These are phyloP conservation scores for Aeminium ludgeri DNA, from an alignment of 495 filamentous ascomycete genomes.

Conservation along the genomic window DNA sequence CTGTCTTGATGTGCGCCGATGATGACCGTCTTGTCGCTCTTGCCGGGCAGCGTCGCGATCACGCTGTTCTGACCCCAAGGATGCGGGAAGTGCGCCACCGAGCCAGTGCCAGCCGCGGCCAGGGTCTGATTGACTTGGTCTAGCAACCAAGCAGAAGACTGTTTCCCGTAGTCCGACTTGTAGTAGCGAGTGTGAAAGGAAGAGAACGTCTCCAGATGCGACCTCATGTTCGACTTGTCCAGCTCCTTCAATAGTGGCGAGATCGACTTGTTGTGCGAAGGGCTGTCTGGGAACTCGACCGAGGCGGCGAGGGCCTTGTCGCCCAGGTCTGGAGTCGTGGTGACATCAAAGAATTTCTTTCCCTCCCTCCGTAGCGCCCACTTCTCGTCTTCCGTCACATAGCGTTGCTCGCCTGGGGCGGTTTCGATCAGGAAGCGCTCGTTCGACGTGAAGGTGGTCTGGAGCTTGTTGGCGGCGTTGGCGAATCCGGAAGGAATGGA, in stretches of 20 bases:
- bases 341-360: conserved; percentile 80
- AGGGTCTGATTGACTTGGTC: conserved; percentile 57
- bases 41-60: conserved; percentile 84
- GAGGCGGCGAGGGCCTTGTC: conserved; percentile 18
- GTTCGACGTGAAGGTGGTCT: conserved; percentile 4
- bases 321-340: conserved; percentile 46
- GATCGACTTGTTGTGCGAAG: conserved; percentile 48
- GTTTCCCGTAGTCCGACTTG: conserved; percentile 64
- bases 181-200: conserved; percentile 81
- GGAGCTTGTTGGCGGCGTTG: conserved; percentile 2
- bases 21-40: conserved; percentile 66
- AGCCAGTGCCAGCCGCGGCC: conserved; percentile 51
- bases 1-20: conserved; percentile 66
- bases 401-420: conserved; percentile 63
- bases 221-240: conserved; percentile 58
- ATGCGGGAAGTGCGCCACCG: conserved; percentile 59
- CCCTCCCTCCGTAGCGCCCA: conserved; percentile 73
- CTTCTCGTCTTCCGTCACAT: conserved; percentile 90
- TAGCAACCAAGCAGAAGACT: conserved; percentile 82
- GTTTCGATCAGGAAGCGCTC: conserved; percentile 69
- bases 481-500: conserved; percentile 6
- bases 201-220: conserved; percentile 62
- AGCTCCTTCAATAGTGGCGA: conserved; percentile 48
- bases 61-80: conserved; percentile 80
- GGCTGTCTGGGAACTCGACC: conserved; percentile 49